These are phyloP conservation scores for Mucor mucedo DNA, from an alignment of 371 early-diverging fungal species.

Conservation along the genomic window DNA sequence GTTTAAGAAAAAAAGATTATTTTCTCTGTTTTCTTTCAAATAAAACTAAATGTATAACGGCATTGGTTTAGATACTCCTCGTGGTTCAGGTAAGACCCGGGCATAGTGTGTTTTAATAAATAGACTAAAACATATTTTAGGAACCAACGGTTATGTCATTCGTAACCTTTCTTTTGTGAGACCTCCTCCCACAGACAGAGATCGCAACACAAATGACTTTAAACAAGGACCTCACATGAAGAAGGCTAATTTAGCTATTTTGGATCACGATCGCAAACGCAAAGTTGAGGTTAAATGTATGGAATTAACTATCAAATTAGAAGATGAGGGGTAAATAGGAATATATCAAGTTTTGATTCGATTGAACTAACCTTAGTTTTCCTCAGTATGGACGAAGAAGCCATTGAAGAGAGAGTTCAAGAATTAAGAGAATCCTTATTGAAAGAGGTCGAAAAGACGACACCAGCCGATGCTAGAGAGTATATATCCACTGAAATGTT, in stretches of 20 bases:
- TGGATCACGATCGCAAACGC: slow-evolving; percentile 88
- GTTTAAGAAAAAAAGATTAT: background rate
- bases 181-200: slow-evolving; percentile 44
- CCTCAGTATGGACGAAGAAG: slow-evolving; percentile 22
- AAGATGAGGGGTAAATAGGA: slow-evolving; percentile 71
- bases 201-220: slow-evolving; percentile 40
- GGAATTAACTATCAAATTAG: slow-evolving; percentile 78
- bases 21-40: background rate
- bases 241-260: slow-evolving; percentile 79
- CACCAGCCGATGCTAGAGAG: slow-evolving; percentile 48
- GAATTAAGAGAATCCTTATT: slow-evolving; percentile 43
- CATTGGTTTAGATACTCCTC: slow-evolving; percentile 90
- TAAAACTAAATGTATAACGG: slow-evolving; percentile 78
- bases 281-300: slow-evolving; percentile 87
- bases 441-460: slow-evolving; percentile 54
- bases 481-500: slow-evolving; percentile 13
- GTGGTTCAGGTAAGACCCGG: slow-evolving; percentile 81
- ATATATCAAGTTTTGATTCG: background rate
- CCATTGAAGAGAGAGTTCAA: slow-evolving; percentile 24
- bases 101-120: background rate
- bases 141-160: slow-evolving; percentile 93
- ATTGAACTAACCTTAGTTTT: background rate
- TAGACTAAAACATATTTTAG: slow-evolving; percentile 10
- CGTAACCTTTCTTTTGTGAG: slow-evolving; percentile 82
- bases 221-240: slow-evolving; percentile 47